Conservation (phyloP, 1,284 basidiomycete genomes). For the Porogramme epimiltina region DNA sequence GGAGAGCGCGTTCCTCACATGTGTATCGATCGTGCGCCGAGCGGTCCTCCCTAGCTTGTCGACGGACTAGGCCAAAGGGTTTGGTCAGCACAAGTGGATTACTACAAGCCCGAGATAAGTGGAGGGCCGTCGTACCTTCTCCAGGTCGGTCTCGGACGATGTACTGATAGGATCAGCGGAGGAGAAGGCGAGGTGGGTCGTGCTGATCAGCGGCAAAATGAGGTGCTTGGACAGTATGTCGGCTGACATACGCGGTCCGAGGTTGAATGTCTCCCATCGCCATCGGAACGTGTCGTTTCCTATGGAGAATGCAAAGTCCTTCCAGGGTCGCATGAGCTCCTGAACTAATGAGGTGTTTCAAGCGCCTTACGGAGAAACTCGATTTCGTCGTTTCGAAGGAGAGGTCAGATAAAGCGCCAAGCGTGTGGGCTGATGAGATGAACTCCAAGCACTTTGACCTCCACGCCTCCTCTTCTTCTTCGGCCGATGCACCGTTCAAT, state of each 20-base stretch:
- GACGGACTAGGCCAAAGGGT: slow-evolving; percentile 46
- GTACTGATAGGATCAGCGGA: slow-evolving; percentile 57
- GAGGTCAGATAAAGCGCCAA: slow-evolving; percentile 57
- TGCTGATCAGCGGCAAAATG: slow-evolving; percentile 71
- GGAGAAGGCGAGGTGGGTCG: slow-evolving; percentile 65
- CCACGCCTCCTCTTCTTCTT: slow-evolving; percentile 57
- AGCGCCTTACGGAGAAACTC: slow-evolving; percentile 54
- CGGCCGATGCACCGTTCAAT: slow-evolving; percentile 1
- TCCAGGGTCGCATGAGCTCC: slow-evolving; percentile 7
- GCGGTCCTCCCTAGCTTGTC: slow-evolving; percentile 70
- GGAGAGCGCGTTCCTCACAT: slow-evolving; percentile 67
- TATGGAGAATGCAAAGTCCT: slow-evolving; percentile 70
- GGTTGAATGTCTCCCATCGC: slow-evolving; percentile 72
- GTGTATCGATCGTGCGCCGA: slow-evolving; percentile 66
- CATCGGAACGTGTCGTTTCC: slow-evolving; percentile 65
- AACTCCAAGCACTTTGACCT: slow-evolving; percentile 52
- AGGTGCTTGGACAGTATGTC: slow-evolving; percentile 75
- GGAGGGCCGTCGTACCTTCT: slow-evolving; percentile 53
- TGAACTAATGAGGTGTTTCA: neutral
- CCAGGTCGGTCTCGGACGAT: slow-evolving; percentile 56
- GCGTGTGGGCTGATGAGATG: slow-evolving; percentile 56
- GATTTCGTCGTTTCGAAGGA: slow-evolving; percentile 60
- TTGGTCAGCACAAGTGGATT: slow-evolving; percentile 11
- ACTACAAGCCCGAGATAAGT: neutral
- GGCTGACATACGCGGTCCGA: slow-evolving; percentile 64